Conservation (phyloP, 805 yeast genomes). For the Wickerhamiella dianesei region DNA sequence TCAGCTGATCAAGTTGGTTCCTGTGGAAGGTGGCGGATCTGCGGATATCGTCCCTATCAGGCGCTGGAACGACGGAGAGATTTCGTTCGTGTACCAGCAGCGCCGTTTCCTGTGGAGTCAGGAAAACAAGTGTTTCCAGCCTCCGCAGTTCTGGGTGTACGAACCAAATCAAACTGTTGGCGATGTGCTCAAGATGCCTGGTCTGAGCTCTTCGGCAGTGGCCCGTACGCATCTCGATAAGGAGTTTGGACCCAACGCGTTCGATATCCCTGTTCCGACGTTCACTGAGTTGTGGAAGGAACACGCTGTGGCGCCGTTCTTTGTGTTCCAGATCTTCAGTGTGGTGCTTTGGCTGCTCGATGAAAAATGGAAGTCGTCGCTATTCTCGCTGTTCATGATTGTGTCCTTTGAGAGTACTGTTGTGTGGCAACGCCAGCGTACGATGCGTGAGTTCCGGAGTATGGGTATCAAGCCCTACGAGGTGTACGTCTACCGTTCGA, state of each 20-base stretch:
- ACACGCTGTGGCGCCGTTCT: constrained; percentile 96
- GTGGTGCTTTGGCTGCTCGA: constrained; percentile 93
- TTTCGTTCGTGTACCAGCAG: constrained; percentile 76
- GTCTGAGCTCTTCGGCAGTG: constrained; percentile 30
- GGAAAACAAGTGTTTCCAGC: constrained; percentile 44
- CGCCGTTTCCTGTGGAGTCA: constrained; percentile 68
- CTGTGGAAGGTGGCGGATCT: constrained; percentile 75
- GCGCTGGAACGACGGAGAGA: constrained; percentile 41
- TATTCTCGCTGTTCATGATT: constrained; percentile 83
- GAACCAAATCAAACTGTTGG: constrained; percentile 46
- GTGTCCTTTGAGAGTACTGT: constrained; percentile 87
- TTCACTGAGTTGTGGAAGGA: constrained; percentile 84
- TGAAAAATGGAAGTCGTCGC: constrained; percentile 90
- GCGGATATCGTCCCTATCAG: constrained; percentile 61
- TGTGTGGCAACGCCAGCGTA: constrained; percentile 87
- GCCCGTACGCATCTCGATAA: constrained; percentile 28
- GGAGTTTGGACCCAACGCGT: constrained; percentile 69
- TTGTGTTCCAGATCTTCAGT: constrained; percentile 91
- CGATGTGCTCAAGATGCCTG: constrained; percentile 42
- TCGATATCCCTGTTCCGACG: constrained; percentile 92
- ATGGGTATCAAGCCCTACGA: constrained; percentile 93
- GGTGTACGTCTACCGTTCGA: constrained; percentile 57
- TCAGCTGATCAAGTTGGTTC: constrained; percentile 55
- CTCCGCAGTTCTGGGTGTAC: constrained; percentile 61
- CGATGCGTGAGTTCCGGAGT: constrained; percentile 88